phyloP scores from a whole-genome alignment of 495 filamentous ascomycete species.

The Aspergillus haitiensis region DNA sequence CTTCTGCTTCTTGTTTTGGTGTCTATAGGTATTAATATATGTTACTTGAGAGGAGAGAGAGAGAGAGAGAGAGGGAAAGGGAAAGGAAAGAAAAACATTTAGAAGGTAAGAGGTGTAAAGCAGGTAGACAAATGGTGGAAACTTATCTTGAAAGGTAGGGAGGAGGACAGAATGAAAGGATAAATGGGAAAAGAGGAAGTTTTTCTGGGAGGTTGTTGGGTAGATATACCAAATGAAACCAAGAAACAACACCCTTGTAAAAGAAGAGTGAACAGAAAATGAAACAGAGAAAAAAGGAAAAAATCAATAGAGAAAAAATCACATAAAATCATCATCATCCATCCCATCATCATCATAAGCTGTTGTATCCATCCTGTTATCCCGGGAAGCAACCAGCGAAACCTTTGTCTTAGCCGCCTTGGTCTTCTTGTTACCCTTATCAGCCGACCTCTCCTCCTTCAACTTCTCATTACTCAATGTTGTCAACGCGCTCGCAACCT shows the following conservation, averaged over 20 bases:
- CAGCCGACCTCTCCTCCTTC: slow-evolving; percentile 94
- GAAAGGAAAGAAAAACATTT: slow-evolving; percentile 12
- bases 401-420: slow-evolving; percentile 95
- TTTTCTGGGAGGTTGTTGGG: background rate
- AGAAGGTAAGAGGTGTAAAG: too few relatives aligned
- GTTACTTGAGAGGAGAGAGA: background rate
- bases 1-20: too few relatives aligned
- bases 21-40: slow-evolving; percentile 9
- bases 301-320: slow-evolving; percentile 31
- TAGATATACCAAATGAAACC: background rate
- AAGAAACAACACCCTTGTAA: slow-evolving; percentile 1
- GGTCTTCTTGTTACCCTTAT: slow-evolving; percentile 94
- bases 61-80: slow-evolving; percentile 12
- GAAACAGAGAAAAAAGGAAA: slow-evolving; percentile 15
- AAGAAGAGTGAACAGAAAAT: slow-evolving; percentile 8
- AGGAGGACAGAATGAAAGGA: slow-evolving; percentile 6
- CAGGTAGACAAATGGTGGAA: too few relatives aligned
- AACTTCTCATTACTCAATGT: slow-evolving; percentile 94
- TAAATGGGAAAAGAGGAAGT: slow-evolving; percentile 9
- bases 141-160: background rate
- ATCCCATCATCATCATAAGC: slow-evolving; percentile 79
- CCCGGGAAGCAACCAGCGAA: slow-evolving; percentile 68
- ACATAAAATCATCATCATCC: slow-evolving; percentile 73
- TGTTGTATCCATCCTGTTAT: slow-evolving; percentile 66
- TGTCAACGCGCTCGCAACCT: slow-evolving; percentile 80